phyloP scores from a whole-genome alignment of 305 asterid species.

The Solanum chacoense region DNA sequence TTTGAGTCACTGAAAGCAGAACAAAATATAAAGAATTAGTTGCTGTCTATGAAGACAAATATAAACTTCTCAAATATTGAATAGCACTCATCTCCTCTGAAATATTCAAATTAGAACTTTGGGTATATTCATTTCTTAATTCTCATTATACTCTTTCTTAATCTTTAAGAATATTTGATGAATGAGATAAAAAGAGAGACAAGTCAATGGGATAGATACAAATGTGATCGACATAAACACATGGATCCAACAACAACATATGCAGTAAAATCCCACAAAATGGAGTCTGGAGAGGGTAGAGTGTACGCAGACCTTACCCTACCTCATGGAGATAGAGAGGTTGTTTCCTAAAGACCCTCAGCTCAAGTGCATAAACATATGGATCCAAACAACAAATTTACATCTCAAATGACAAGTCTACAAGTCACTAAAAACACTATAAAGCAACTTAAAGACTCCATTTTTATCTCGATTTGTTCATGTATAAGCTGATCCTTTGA shows the following conservation, averaged over 20 bases:
- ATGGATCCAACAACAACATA: neutral
- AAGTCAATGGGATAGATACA: neutral
- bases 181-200: too few relatives aligned
- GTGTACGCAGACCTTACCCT: neutral
- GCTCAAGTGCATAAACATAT: neutral
- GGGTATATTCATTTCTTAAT: neutral
- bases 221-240: neutral
- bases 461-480: neutral
- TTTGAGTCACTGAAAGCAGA: constrained; percentile 15
- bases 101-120: constrained; percentile 10
- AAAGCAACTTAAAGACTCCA: neutral
- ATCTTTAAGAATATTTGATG: too few relatives aligned
- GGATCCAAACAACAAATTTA: neutral
- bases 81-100: constrained; percentile 2
- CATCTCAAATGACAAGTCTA: neutral
- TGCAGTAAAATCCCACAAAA: neutral
- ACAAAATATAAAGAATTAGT: constrained; percentile 10
- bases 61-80: neutral
- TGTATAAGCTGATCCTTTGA: neutral
- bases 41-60: constrained; percentile 27
- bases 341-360: rapidly evolving
- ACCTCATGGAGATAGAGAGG: neutral
- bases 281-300: neutral
- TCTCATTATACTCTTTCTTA: neutral
- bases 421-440: neutral